A percentile compares a stretch with the other conserved stretches of the same genome.
These are phyloP conservation scores for Hippophae tibetana DNA, from an alignment of 306 rosid species.

Conservation along the genomic window DNA sequence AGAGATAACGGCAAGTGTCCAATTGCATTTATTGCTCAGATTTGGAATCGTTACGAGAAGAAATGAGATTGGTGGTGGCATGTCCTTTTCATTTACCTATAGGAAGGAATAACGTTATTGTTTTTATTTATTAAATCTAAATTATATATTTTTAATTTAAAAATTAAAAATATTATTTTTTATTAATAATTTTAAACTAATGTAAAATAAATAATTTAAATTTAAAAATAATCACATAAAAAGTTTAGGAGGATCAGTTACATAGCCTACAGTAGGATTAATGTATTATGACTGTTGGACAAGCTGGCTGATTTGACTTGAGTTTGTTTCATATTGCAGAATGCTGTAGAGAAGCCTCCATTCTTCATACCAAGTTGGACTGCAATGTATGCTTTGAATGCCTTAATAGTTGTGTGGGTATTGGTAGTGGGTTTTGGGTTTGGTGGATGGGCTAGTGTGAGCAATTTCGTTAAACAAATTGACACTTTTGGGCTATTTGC, in stretches of 20 bases:
- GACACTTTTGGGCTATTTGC: conserved; percentile 90
- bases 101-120: no score
- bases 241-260: conserved; percentile 33
- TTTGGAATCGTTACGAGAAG: conserved; percentile 45
- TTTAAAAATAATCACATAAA: no score
- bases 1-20: conserved; percentile 19
- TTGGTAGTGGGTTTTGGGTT: conserved; percentile 84
- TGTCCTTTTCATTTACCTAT: no score
- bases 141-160: no score
- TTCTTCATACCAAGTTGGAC: conserved; percentile 81
- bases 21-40: conserved; percentile 48
- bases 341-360: conserved; percentile 93
- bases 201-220: no score
- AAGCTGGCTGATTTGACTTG: conserved; percentile 38
- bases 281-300: conserved; percentile 19
- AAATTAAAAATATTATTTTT: no score
- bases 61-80: conserved; percentile 50
- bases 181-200: no score
- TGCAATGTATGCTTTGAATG: conserved; percentile 58
- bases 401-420: conserved; percentile 71
- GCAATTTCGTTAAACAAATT: conserved; percentile 70
- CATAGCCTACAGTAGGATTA: conserved; percentile 16
- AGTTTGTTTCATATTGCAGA: conserved; percentile 25
- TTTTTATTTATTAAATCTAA: no score
- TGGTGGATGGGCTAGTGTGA: conserved; percentile 97